Evolutionary conservation across 495 filamentous ascomycete species (phyloP).

Genomic region (Hypoxylon cercidicola): DNA sequence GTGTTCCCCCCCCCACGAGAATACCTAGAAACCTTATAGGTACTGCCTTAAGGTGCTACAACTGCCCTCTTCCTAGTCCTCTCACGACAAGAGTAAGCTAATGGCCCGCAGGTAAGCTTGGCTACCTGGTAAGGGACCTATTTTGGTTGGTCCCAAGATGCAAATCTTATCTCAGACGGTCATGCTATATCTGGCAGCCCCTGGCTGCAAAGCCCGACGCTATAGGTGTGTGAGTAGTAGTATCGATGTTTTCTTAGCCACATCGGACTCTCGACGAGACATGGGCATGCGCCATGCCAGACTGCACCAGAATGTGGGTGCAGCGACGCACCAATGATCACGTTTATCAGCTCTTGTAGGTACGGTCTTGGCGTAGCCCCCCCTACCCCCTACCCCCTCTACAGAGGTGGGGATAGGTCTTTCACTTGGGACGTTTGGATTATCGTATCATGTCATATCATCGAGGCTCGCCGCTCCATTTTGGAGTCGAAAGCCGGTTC

Average conservation of each 20-base stretch:
- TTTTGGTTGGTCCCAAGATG: conserved; percentile 14
- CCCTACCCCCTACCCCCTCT: background rate
- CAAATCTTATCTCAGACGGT: conserved; percentile 36
- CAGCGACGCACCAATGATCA: conserved; percentile 2
- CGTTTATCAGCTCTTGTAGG: conserved; percentile 25
- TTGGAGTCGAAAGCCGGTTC: conserved; percentile 5
- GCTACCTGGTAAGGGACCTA: background rate
- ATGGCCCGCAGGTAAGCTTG: conserved; percentile 1
- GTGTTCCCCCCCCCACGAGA: conserved; percentile 7
- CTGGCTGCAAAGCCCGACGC: conserved; percentile 10
- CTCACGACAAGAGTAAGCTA: background rate
- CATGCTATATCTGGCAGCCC: conserved; percentile 19
- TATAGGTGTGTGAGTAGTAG: conserved; percentile 15
- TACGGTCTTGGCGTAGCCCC: conserved; percentile 7
- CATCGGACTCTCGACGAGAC: conserved; percentile 31
- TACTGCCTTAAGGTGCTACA: conserved; percentile 38
- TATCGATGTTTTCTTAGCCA: background rate
- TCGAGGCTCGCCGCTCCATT: conserved; percentile 4
- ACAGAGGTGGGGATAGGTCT: background rate
- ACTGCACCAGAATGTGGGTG: conserved; percentile 24
- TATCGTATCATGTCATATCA: conserved; percentile 11
- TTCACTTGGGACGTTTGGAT: background rate
- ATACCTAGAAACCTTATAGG: conserved; percentile 25
- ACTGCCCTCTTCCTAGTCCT: conserved; percentile 14
- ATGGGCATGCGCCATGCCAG: conserved; percentile 28